A percentile compares a stretch with the other conserved stretches of the same genome.
Conservation (phyloP, 495 filamentous ascomycete genomes). For the Penicillium daleae region DNA sequence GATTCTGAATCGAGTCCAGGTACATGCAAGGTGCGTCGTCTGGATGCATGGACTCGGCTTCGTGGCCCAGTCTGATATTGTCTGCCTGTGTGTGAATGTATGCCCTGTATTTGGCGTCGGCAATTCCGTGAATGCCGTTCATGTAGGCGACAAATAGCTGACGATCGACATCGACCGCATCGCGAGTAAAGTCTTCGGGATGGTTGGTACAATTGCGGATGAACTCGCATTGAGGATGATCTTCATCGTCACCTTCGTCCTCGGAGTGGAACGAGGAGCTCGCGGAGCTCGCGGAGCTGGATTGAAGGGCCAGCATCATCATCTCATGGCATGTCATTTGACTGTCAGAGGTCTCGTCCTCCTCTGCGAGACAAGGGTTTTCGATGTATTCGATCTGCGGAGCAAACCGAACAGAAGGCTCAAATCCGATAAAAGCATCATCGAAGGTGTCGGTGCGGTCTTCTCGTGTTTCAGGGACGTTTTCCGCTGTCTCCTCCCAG, state of each 20-base stretch:
- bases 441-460: constrained; percentile 44
- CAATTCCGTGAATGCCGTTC: constrained; percentile 48
- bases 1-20: constrained; percentile 41
- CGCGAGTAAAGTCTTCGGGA: constrained; percentile 44
- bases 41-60: constrained; percentile 42
- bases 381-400: constrained; percentile 45
- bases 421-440: constrained; percentile 49
- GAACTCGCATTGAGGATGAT: constrained; percentile 18
- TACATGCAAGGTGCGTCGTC: constrained; percentile 41
- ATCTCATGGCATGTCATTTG: constrained; percentile 51
- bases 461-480: constrained; percentile 39
- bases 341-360: constrained; percentile 25
- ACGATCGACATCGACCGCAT: constrained; percentile 46
- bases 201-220: constrained; percentile 26
- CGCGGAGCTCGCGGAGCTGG: constrained; percentile 23
- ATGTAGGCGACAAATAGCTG: constrained; percentile 50
- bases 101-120: constrained; percentile 37
- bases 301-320: constrained; percentile 42
- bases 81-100: constrained; percentile 42
- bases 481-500: constrained; percentile 41
- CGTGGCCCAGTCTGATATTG: constrained; percentile 41
- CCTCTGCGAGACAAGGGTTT: constrained; percentile 29
- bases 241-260: constrained; percentile 24
- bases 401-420: constrained; percentile 44
- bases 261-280: constrained; percentile 17